Evolutionary conservation across 1,284 basidiomycete genomes (phyloP).

Genomic region (Pyrrhoderma lamaoense): DNA sequence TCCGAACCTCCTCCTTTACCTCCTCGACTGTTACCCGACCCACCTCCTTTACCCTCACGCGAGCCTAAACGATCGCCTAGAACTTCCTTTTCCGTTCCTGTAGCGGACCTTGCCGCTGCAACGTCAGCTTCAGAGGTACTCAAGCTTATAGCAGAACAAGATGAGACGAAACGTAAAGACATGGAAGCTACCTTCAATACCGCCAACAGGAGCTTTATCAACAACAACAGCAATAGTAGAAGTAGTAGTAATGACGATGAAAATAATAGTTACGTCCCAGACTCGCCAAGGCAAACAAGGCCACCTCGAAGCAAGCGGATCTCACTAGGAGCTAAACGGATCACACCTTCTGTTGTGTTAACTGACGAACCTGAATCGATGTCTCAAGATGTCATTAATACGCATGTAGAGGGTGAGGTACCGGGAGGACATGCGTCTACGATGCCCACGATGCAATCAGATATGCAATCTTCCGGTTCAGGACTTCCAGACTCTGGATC

Average conservation of each 20-base stretch:
- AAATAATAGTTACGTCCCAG: background rate
- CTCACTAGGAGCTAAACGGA: slow-evolving; percentile 14
- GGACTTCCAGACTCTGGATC: background rate
- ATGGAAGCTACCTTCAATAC: slow-evolving; percentile 19
- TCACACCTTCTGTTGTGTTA: background rate
- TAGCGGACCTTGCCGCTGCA: slow-evolving; percentile 7
- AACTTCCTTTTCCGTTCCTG: background rate
- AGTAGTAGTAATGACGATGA: background rate
- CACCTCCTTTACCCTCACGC: no score
- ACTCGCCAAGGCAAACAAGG: background rate
- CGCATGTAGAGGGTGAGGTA: background rate
- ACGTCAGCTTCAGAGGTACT: slow-evolving; percentile 46
- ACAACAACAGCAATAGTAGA: background rate
- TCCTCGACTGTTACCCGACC: slow-evolving; percentile 31
- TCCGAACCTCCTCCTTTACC: slow-evolving; percentile 51
- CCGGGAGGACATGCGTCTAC: background rate
- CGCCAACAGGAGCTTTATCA: slow-evolving; percentile 7
- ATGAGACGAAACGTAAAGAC: slow-evolving; percentile 28
- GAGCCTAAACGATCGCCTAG: no score
- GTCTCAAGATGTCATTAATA: background rate
- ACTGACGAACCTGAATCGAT: slow-evolving; percentile 9
- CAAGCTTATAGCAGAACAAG: slow-evolving; percentile 47
- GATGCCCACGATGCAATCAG: background rate
- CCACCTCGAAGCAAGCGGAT: slow-evolving; percentile 7
- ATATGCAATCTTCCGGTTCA: background rate